Conservation (phyloP, 1,284 basidiomycete genomes). For the Sanguinoderma infundibulare region DNA sequence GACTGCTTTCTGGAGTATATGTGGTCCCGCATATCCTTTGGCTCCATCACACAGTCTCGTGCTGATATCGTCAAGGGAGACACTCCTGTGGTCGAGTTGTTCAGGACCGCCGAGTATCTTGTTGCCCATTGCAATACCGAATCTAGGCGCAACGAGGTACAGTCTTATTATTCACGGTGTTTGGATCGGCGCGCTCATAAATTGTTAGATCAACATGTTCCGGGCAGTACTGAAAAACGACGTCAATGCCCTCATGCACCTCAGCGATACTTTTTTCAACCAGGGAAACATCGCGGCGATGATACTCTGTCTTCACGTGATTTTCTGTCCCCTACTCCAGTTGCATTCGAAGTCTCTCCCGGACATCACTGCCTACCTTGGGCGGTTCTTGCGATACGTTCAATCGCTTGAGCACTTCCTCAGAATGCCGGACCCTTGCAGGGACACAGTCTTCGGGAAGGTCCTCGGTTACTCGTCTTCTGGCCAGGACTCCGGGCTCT, state of each 20-base stretch:
- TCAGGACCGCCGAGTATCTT: no score
- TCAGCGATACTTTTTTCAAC: constrained; percentile 34
- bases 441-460: constrained; percentile 44
- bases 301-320: constrained; percentile 46
- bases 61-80: no score
- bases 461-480: no score
- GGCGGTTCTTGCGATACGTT: constrained; percentile 42
- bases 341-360: constrained; percentile 24
- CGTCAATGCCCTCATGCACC: constrained; percentile 29
- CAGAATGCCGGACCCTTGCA: constrained; percentile 36
- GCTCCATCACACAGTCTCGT: no score
- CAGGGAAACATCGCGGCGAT: constrained; percentile 37
- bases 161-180: not conserved
- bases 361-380: constrained; percentile 37
- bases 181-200: not conserved
- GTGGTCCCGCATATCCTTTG: not conserved
- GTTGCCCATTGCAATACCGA: no score
- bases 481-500: constrained; percentile 29
- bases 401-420: constrained; percentile 39
- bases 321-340: constrained; percentile 31
- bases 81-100: no score
- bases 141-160: constrained; percentile 28
- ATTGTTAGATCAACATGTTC: constrained; percentile 44
- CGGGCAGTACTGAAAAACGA: constrained; percentile 37
- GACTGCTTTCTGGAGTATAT: constrained; percentile 34